phyloP scores from a whole-genome alignment of 179 eudicot species.

The Corrigiola litoralis region DNA sequence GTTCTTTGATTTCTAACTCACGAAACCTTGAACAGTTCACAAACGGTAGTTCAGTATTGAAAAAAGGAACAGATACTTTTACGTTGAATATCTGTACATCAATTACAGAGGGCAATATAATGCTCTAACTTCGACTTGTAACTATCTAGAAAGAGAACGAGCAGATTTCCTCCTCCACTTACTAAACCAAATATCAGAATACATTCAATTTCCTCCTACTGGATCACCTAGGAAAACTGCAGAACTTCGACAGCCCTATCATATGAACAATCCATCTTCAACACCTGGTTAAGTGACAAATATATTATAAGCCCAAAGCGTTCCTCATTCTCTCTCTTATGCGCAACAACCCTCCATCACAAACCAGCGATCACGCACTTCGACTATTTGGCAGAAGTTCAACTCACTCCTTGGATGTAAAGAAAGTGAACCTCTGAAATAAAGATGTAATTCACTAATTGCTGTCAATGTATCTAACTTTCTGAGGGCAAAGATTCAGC shows the following conservation, averaged over 20 bases:
- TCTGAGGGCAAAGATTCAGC: conserved; percentile 22
- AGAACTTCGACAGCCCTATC: neutral
- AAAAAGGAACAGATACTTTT: conserved; percentile 9
- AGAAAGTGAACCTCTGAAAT: neutral
- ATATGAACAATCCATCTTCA: conserved; percentile 8
- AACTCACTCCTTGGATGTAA: neutral
- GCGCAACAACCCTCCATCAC: neutral
- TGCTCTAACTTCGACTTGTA: conserved; percentile 16
- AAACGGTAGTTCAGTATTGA: too few relatives aligned
- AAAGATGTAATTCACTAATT: neutral
- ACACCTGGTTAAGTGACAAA: neutral
- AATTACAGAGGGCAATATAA: conserved; percentile 20
- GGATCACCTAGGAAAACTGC: conserved; percentile 5
- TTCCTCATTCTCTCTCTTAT: neutral
- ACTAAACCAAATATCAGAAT: conserved; percentile 14
- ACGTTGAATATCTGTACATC: conserved; percentile 21
- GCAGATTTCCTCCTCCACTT: conserved; percentile 2
- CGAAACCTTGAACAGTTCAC: too few relatives aligned
- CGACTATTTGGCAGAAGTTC: neutral
- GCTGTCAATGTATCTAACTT: conserved; percentile 7
- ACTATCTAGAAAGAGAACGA: conserved; percentile 13
- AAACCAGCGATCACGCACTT: neutral
- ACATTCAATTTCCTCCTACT: conserved; percentile 16
- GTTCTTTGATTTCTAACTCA: too few relatives aligned
- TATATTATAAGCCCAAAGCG: neutral